Conservation (phyloP, 2,329 filamentous ascomycete species). For the Diplodia seriata region DNA sequence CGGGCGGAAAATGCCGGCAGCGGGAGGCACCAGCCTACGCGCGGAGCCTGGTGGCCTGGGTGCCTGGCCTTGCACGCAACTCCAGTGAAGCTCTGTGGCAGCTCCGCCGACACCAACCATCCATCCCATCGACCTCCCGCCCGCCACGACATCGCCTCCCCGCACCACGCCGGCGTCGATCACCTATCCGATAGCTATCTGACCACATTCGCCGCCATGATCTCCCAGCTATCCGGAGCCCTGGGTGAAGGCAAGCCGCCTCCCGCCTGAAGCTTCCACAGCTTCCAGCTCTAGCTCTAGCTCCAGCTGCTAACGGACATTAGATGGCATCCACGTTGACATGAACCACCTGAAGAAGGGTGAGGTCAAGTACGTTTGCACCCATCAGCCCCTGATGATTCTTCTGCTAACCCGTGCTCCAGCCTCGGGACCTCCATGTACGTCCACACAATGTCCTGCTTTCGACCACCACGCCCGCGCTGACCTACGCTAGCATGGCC, state of each 20-base stretch:
- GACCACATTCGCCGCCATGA: constrained; percentile 26
- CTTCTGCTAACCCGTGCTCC: constrained; percentile 32
- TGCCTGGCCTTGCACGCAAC: constrained; percentile 11
- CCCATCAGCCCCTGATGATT: neutral
- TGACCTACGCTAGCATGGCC: constrained; percentile 75
- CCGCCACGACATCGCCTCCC: neutral
- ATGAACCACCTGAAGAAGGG: constrained; percentile 99
- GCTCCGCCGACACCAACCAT: constrained; percentile 1
- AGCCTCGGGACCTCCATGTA: constrained; percentile 98
- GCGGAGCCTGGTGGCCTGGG: too few relatives aligned
- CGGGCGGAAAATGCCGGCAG: constrained; percentile 18
- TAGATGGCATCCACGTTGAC: constrained; percentile 98
- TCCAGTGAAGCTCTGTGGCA: constrained; percentile 12
- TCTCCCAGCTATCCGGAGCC: constrained; percentile 42
- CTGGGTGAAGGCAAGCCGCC: constrained; percentile 46
- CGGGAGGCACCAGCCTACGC: too few relatives aligned
- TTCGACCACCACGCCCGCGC: constrained; percentile 36
- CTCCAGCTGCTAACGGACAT: constrained; percentile 38
- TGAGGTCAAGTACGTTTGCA: constrained; percentile 86
- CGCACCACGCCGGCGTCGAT: neutral
- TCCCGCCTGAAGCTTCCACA: constrained; percentile 19
- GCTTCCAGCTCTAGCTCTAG: constrained; percentile 9
- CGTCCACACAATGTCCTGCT: constrained; percentile 48
- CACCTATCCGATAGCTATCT: constrained; percentile 27
- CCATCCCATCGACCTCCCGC: constrained; percentile 1